Base-by-base conservation (phyloP, 306 rosid genomes). In the Cucurbita ficifolia region DNA sequence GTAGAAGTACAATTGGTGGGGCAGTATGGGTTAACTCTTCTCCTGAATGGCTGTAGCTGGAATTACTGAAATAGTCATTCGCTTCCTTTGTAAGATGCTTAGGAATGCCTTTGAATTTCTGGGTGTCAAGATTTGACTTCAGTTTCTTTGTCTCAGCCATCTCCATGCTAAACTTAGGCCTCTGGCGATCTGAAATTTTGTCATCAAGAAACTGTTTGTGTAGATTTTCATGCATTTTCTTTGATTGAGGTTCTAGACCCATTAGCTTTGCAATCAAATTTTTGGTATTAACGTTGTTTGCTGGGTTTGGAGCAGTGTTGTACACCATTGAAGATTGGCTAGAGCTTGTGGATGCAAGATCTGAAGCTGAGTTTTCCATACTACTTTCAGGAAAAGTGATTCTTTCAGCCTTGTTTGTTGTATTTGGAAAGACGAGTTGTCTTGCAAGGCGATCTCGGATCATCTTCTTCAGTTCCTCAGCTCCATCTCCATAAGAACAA, bases 1-100 rank as follows among this genome's bases (percentile, higher is more conserved):
- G 86, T 76, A 95, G 86, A 18, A 91, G 85, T 52, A 95, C 97
- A 83, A 95, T 91, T 6, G 96, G 96, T 0, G 90, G 89, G 62
- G 76, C 76, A 16, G 16, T 29, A 78, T 71, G 74, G 74, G 12
- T 50, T 10, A 42, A 18, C 42, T 76, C 62, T 24, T 76, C 75
- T 19, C 75, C 19, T 73, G 76, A 48, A 76, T 46, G 61, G 6
- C 56, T 73, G 75, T 72, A 19, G 60, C 48, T 36, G 40, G 72
- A 75, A 78, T 80, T 80, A 42, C 57, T 55, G 72, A 45, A 67
- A 22, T 22, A 48, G 73, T 77, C 78, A 80, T 59, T 69, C 76
- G 62, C 70, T 77, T 76, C 78, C 86, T 79, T 77, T 77, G 40
- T 61, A 68, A 33, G 80, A 79, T 53, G 77, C 79, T 84, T 86